phyloP scores from a whole-genome alignment of 1,284 basidiomycete species.

The Spongiforma sp. region DNA sequence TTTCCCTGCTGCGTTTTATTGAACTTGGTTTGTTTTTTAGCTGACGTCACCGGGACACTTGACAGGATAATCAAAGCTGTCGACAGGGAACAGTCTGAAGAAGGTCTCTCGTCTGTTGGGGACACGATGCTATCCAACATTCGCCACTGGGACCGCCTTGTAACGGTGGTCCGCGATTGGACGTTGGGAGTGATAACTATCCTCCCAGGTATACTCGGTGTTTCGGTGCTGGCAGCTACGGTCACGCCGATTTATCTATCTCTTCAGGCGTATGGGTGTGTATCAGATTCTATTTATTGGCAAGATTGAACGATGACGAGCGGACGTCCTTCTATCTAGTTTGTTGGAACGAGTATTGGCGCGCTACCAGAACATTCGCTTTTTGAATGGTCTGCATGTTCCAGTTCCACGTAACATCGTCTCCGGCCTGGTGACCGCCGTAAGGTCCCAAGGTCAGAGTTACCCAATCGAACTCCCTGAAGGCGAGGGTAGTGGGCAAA shows the following conservation, averaged over 20 bases:
- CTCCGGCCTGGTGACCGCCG: too few species aligned
- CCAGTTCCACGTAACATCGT: too few species aligned
- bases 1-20: background rate
- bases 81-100: conserved; percentile 26
- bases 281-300: background rate
- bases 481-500: too few species aligned
- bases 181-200: background rate
- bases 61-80: conserved; percentile 32
- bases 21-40: conserved; percentile 11
- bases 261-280: conserved; percentile 15
- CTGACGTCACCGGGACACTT: conserved; percentile 23
- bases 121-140: conserved; percentile 24
- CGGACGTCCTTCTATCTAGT: conserved; percentile 18
- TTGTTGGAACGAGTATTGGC: background rate
- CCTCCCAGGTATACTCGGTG: conserved; percentile 23
- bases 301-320: conserved; percentile 8
- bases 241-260: conserved; percentile 20
- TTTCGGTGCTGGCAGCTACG: conserved; percentile 16
- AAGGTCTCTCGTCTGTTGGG: conserved; percentile 25
- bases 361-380: conserved; percentile 8
- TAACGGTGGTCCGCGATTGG: conserved; percentile 5
- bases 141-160: conserved; percentile 10
- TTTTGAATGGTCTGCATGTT: conserved; percentile 8
- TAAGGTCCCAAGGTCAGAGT: too few species aligned
- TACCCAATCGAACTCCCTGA: too few species aligned